Evolutionary conservation across 2,329 filamentous ascomycete species (phyloP), one percentile per base, ranked within the genome.

Genomic region (Trichoderma hamatum): DNA sequence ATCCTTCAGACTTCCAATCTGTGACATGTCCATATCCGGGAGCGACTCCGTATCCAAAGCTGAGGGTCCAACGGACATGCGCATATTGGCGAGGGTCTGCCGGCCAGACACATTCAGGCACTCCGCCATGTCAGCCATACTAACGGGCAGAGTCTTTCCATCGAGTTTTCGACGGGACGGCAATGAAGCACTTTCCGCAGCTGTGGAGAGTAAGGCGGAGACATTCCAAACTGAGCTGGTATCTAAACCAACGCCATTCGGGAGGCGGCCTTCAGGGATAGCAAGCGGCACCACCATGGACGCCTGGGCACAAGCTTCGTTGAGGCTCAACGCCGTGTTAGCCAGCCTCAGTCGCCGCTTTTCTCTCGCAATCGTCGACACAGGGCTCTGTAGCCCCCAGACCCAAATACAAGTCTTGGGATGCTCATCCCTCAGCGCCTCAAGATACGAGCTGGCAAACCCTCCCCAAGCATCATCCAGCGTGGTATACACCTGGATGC

Each of bases 351-450:
- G 81, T 62, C 77, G 76, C 32, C 79, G 75, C 69, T 78, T 78
- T 77, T 90, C 88, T 74, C 88, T 83, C 49, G 85, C 80, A 34
- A 84, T 81, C 54, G 82, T 85, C 60, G 79, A 82, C 51, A 84
- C 82, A 1, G 82, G 81, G 68, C 90, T 89, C 78, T 96, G 91
- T 26, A 94, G 78, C 0, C 91, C 94, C 90, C 94, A 98, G 14
- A 94, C 86, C 92, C 93, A 96, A 36, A 97, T 88, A 62, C 89
- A 89, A 39, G 89, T 88, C 81, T 97, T 98, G 34, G 93, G 93
- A 77, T 94, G 95, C 78, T 99, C 96, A 76, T 99, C 96, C 71
- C 92, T 84, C 69, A 99, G 80, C 34, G 89, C 85, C 77, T 98
- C 90, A 30, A 93, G 78, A 76, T 94, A 95, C 69, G 86, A 85